phyloP scores from a whole-genome alignment of 1,139 yeast species.

The Hansenula sp. region DNA sequence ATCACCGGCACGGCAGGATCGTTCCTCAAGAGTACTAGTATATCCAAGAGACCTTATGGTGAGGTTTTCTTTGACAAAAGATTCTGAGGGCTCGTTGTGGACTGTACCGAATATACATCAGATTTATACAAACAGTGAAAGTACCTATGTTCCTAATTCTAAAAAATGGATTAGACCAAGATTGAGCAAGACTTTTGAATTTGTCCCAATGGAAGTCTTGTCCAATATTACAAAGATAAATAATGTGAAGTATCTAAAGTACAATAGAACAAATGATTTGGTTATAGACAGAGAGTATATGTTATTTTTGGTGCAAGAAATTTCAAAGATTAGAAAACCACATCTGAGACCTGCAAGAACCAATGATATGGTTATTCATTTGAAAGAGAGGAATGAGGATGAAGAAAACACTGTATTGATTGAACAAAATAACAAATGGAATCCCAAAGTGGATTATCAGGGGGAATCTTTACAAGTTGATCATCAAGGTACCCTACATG shows the following conservation, averaged over 20 bases:
- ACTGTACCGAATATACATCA: background rate
- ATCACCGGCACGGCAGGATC: slow-evolving; percentile 15
- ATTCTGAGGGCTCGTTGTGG: slow-evolving; percentile 2
- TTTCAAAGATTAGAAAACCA: background rate
- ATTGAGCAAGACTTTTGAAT: background rate
- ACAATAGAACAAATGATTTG: background rate
- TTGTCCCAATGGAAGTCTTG: background rate
- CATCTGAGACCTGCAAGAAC: background rate
- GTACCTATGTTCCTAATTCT: background rate
- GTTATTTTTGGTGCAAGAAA: background rate
- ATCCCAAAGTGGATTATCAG: too few relatives aligned
- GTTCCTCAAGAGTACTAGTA: slow-evolving; percentile 5
- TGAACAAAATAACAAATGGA: too few relatives aligned
- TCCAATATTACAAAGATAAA: background rate
- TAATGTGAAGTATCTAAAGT: background rate
- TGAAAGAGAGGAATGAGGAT: background rate
- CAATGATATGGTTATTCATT: background rate
- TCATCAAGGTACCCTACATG: too few relatives aligned
- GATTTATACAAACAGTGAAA: background rate
- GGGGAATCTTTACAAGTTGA: too few relatives aligned
- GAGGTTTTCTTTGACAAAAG: slow-evolving; percentile 8
- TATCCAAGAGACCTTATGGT: slow-evolving; percentile 15
- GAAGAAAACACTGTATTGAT: background rate
- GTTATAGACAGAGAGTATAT: background rate
- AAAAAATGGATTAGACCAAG: background rate